phyloP scores from a whole-genome alignment of 2,329 filamentous ascomycete species.

The Didymella arachidicola region DNA sequence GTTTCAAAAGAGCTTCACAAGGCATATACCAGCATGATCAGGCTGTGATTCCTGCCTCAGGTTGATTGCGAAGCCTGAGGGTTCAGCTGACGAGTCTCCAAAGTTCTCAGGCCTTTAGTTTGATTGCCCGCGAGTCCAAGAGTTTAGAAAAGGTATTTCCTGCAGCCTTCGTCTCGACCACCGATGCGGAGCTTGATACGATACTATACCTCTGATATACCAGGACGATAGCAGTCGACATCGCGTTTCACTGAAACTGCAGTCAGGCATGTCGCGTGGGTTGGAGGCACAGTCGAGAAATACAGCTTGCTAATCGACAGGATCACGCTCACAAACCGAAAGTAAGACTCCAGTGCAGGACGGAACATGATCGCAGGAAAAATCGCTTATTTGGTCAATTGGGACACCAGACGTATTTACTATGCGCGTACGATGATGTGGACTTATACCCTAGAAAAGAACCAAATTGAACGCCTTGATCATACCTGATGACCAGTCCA shows the following conservation, averaged over 20 bases:
- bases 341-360: neutral
- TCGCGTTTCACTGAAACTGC: too few species aligned
- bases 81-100: neutral
- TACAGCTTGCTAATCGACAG: too few species aligned
- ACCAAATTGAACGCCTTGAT: conserved; percentile 10
- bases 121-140: neutral
- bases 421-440: neutral
- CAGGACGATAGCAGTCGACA: neutral
- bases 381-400: neutral
- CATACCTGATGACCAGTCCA: conserved; percentile 33
- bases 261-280: too few species aligned
- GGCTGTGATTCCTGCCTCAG: conserved; percentile 15
- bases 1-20: conserved; percentile 34
- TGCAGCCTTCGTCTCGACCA: neutral
- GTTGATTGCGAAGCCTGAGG: conserved; percentile 6
- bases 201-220: neutral
- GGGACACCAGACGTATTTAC: neutral
- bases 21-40: conserved; percentile 17
- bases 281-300: too few species aligned
- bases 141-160: neutral
- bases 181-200: neutral
- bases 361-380: neutral
- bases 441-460: neutral
- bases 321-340: neutral
- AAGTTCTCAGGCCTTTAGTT: neutral